Percentiles rank a stretch among this genome's conserved stretches.
These are phyloP conservation scores for Aspergillus candidus DNA, from an alignment of 2,329 filamentous ascomycete species.

Conservation along the genomic window DNA sequence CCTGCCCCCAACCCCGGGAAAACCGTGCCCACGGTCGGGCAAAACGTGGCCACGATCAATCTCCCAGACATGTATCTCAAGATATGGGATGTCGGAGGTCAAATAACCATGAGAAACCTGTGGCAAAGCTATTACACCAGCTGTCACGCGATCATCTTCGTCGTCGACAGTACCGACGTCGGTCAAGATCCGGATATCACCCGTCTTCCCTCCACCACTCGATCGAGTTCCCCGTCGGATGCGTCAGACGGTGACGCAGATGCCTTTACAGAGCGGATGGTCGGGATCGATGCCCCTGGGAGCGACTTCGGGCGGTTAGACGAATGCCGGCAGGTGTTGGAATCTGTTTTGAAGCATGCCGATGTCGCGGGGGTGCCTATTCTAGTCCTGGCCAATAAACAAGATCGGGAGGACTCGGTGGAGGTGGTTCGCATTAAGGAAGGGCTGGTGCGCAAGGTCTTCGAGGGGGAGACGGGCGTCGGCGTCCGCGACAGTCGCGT, in stretches of 20 bases:
- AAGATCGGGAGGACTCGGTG: slow-evolving; percentile 94
- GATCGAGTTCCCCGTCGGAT: slow-evolving; percentile 23
- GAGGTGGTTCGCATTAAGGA: slow-evolving; percentile 98
- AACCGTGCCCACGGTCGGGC: slow-evolving; percentile 93
- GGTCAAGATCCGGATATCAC: slow-evolving; percentile 68
- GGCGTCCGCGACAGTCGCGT: slow-evolving; percentile 87
- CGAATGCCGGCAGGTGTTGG: slow-evolving; percentile 83
- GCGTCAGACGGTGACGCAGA: slow-evolving; percentile 11
- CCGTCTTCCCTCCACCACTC: slow-evolving; percentile 33
- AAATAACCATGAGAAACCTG: slow-evolving; percentile 77
- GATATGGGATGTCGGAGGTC: slow-evolving; percentile 96
- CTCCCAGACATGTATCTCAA: slow-evolving; percentile 95
- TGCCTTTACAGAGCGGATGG: slow-evolving; percentile 29
- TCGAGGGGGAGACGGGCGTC: slow-evolving; percentile 84
- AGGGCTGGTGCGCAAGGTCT: slow-evolving; percentile 87
- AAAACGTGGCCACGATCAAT: slow-evolving; percentile 89
- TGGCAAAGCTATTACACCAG: slow-evolving; percentile 95
- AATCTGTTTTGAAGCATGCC: slow-evolving; percentile 79
- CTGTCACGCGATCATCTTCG: slow-evolving; percentile 95
- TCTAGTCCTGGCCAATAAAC: slow-evolving; percentile 91
- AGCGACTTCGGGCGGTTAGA: slow-evolving; percentile 56
- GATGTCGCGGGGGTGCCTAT: slow-evolving; percentile 89
- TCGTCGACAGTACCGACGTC: slow-evolving; percentile 91
- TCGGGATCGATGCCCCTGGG: slow-evolving; percentile 31
- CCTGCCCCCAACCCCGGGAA: slow-evolving; percentile 59